Evolutionary conservation across 352 stramenopile genomes (phyloP).

Genomic region (Globisporangium abappressorium): DNA sequence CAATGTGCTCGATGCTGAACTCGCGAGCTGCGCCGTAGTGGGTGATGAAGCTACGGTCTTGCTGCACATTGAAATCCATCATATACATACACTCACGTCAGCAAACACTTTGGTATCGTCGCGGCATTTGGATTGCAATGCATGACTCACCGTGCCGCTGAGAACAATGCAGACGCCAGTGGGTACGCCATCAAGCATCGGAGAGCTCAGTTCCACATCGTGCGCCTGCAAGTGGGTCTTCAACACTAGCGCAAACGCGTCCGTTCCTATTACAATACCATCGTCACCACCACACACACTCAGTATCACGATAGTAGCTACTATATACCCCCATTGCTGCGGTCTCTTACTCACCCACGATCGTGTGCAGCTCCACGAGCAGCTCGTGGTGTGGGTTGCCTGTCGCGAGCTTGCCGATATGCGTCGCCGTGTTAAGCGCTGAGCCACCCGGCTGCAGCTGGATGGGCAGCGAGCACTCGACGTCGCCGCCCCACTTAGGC

Average conservation of each 20-base stretch:
- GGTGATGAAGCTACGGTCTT: constrained; percentile 81
- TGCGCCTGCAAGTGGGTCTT: constrained; percentile 42
- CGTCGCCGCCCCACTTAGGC: constrained; percentile 75
- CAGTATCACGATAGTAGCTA: not conserved
- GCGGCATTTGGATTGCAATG: not conserved
- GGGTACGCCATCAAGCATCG: constrained; percentile 29
- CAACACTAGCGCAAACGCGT: constrained; percentile 41
- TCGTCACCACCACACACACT: not conserved
- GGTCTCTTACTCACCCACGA: constrained; percentile 32
- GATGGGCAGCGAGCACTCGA: constrained; percentile 65
- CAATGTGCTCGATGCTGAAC: constrained; percentile 69
- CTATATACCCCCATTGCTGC: not conserved
- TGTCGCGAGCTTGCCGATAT: constrained; percentile 56
- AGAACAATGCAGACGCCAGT: constrained; percentile 83
- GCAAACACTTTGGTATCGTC: not conserved
- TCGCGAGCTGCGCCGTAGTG: constrained; percentile 69
- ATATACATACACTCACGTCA: constrained; percentile 4
- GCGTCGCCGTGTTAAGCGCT: constrained; percentile 81
- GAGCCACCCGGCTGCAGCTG: constrained; percentile 77
- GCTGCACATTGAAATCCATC: constrained; percentile 22
- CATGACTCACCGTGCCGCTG: constrained; percentile 44
- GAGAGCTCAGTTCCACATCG: constrained; percentile 42
- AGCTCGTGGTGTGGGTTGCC: constrained; percentile 24
- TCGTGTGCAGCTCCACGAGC: constrained; percentile 56
- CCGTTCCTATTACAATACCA: constrained; percentile 30